phyloP scores from a whole-genome alignment of 768 basidiomycete species.

The Lactarius quietus region DNA sequence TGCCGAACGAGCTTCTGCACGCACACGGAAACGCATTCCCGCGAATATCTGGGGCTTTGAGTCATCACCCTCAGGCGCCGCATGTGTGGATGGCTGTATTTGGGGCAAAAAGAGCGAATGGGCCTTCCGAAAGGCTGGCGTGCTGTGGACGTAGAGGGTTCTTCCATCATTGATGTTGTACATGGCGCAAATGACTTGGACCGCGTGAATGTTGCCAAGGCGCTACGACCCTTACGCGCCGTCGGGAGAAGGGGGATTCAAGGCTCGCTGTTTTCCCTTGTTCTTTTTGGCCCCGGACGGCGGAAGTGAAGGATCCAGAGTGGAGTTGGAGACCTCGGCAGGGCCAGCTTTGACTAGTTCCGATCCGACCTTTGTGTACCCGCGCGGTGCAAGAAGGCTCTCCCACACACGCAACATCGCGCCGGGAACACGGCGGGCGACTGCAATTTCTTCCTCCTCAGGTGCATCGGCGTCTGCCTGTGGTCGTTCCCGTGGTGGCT shows the following conservation, averaged over 20 bases:
- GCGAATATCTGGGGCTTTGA: slow-evolving; percentile 41
- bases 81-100: neutral
- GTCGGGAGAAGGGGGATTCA: slow-evolving; percentile 9
- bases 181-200: slow-evolving; percentile 60
- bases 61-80: slow-evolving; percentile 25
- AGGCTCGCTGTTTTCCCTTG: slow-evolving; percentile 11
- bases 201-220: slow-evolving; percentile 60
- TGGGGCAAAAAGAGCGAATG: slow-evolving; percentile 22
- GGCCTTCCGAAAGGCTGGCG: slow-evolving; percentile 46
- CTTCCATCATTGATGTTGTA: slow-evolving; percentile 21
- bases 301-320: slow-evolving; percentile 8
- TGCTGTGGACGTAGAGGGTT: slow-evolving; percentile 27
- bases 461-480: slow-evolving; percentile 7
- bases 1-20: slow-evolving; percentile 63
- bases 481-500: neutral
- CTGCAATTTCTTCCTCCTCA: slow-evolving; percentile 56
- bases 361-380: slow-evolving; percentile 57
- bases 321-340: slow-evolving; percentile 2
- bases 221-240: slow-evolving; percentile 28
- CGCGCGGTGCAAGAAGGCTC: slow-evolving; percentile 60
- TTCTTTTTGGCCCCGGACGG: neutral
- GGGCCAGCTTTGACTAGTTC: slow-evolving; percentile 45
- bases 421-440: slow-evolving; percentile 54
- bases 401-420: slow-evolving; percentile 69
- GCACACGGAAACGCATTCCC: slow-evolving; percentile 52